Conservation (phyloP, 257 asterid species). For the Solanum commersonii region DNA sequence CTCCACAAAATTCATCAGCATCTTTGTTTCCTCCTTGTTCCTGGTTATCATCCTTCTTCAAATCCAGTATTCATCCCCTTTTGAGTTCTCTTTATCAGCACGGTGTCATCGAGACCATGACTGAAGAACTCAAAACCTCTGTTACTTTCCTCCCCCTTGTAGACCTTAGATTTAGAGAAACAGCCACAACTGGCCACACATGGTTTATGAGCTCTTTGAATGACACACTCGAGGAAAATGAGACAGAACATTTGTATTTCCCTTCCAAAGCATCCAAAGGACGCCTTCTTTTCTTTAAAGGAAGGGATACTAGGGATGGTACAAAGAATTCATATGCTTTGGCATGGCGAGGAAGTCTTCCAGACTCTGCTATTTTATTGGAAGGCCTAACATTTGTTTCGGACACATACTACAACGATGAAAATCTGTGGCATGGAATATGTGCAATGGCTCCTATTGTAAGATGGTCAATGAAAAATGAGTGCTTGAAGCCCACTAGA, state of each 20-base stretch:
- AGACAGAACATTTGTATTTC: constrained; percentile 16
- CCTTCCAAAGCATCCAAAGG: constrained; percentile 21
- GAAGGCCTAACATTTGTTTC: constrained; percentile 29
- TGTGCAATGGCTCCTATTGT: constrained; percentile 22
- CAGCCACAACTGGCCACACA: constrained; percentile 15
- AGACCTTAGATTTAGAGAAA: constrained; percentile 16
- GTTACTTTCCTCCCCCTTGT: constrained; percentile 20
- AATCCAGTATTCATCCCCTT: not conserved
- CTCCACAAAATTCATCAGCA: not conserved
- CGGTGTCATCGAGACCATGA: not conserved
- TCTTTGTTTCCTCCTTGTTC: not conserved
- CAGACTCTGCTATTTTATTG: constrained; percentile 15
- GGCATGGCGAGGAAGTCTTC: constrained; percentile 25
- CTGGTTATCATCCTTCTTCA: not conserved
- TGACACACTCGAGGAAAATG: constrained; percentile 13
- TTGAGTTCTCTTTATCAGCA: not conserved
- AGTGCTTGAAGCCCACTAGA: constrained; percentile 18
- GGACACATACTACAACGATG: constrained; percentile 15
- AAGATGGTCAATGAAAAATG: constrained; percentile 24
- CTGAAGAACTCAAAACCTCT: constrained; percentile 4
- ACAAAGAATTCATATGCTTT: constrained; percentile 22
- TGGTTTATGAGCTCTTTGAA: constrained; percentile 30
- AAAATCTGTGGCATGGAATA: constrained; percentile 30
- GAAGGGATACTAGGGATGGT: constrained; percentile 13
- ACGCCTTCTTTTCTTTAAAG: constrained; percentile 21